Evolutionary conservation across 805 yeast genomes (phyloP).

Genomic region (Hanseniaspora mollemarum): DNA sequence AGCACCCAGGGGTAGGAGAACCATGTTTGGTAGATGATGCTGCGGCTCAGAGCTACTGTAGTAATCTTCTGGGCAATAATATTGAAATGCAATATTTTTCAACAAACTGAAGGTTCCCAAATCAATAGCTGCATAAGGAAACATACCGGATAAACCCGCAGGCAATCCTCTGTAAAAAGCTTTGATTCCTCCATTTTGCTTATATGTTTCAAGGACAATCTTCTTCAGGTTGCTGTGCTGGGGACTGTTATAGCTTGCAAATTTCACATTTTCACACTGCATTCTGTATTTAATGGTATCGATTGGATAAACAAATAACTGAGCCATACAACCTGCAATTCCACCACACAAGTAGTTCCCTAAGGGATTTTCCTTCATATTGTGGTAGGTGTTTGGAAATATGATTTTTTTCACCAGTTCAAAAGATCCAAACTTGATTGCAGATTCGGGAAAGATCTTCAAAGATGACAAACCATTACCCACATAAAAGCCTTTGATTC

Average conservation of each 20-base stretch:
- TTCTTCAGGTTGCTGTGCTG: neutral
- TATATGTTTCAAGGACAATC: constrained; percentile 57
- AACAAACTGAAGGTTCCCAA: constrained; percentile 84
- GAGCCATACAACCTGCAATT: constrained; percentile 87
- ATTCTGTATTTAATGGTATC: constrained; percentile 88
- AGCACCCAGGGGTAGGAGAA: constrained; percentile 87
- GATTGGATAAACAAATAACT: constrained; percentile 84
- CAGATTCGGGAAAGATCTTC: constrained; percentile 93
- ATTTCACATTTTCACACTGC: constrained; percentile 55
- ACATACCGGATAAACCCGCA: constrained; percentile 91
- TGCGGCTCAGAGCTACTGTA: constrained; percentile 47
- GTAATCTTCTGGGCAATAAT: constrained; percentile 48
- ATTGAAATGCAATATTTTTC: constrained; percentile 38
- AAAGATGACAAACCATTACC: constrained; percentile 91
- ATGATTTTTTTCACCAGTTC: constrained; percentile 78
- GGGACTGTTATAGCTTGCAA: neutral
- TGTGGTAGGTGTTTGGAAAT: constrained; percentile 58
- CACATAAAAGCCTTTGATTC: constrained; percentile 75
- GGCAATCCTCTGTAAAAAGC: constrained; percentile 77
- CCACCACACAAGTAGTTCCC: constrained; percentile 86
- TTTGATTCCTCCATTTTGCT: constrained; percentile 57
- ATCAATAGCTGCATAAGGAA: constrained; percentile 95
- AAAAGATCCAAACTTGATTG: constrained; percentile 93
- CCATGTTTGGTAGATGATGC: constrained; percentile 61
- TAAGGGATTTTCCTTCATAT: constrained; percentile 53